Evolutionary conservation across 2,329 filamentous ascomycete species (phyloP), one percentile per base, ranked within the genome.

Genomic region (Fusarium staphyleae): DNA sequence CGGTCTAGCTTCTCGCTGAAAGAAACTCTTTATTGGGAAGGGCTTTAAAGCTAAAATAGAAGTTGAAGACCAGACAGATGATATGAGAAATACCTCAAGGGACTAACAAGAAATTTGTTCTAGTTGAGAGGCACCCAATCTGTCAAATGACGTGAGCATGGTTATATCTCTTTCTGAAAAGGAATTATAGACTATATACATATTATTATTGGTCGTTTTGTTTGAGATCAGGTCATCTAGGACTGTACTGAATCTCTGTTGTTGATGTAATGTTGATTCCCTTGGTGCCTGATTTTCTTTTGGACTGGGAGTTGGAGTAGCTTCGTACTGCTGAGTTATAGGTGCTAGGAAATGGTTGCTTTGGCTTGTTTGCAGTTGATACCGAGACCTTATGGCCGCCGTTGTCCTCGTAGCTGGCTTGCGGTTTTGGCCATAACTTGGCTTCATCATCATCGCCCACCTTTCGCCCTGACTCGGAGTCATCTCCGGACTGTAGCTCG

Each of bases 401-500:
- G 19, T 32, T 14, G 13, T 62, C 34, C 1, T 51, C 55, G 0
- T 49, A 57, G 1, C 41, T 46, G 12, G 43, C 13, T 5, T 52
- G 46, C 1, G 60, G 60, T 1, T 41, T 46, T 0, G 48, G 44
- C 62, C 62, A 65, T 3, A 65, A 42, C 2, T 56, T 62, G 1
- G 57, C 36, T 14, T 65, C 62, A 1, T 66, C 62, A 2, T 66
- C 62, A 2, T 64, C 56, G 1, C 14, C 14, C 0, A 48, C 12
- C 30, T 64, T 65, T 22, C 57, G 56, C 0, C 48, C 62, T 0
- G 57, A 66, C 14, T 62, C 62, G 0, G 60, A 62, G 14, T 64
- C 60, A 3, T 65, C 62, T 4, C 51, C 53, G 1, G 62, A 65
- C 12, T 66, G 57, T 0, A 64, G 62, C 3, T 66, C 62, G 5